Evolutionary conservation across 2,329 filamentous ascomycete genomes (phyloP).

Genomic region (Diaporthe citri): DNA sequence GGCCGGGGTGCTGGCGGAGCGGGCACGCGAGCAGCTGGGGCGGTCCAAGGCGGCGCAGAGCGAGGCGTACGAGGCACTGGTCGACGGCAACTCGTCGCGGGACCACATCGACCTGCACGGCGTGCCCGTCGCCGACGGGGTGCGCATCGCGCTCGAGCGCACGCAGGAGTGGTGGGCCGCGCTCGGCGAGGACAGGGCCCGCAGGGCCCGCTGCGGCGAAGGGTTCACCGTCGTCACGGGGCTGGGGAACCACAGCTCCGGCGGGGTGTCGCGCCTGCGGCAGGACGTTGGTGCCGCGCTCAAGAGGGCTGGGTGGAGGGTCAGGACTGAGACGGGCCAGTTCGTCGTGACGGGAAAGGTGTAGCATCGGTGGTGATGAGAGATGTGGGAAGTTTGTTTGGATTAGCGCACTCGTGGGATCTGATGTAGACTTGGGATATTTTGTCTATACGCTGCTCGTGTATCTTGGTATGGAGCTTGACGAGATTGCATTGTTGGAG

Average conservation of each 20-base stretch:
- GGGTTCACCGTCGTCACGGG: slow-evolving; percentile 86
- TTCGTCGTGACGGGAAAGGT: slow-evolving; percentile 74
- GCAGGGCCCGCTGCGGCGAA: slow-evolving; percentile 56
- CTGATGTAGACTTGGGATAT: not conserved
- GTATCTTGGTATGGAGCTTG: not conserved
- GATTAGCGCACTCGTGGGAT: not conserved
- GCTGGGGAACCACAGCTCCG: slow-evolving; percentile 80
- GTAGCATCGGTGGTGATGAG: not conserved
- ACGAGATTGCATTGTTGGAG: slow-evolving; percentile 9
- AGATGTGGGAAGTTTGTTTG: not conserved
- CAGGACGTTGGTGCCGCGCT: slow-evolving; percentile 84
- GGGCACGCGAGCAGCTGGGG: slow-evolving; percentile 74
- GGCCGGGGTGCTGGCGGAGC: slow-evolving; percentile 80
- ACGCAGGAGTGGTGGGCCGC: slow-evolving; percentile 82
- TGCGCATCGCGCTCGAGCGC: slow-evolving; percentile 78
- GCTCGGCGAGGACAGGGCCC: slow-evolving; percentile 74
- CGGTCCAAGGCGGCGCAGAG: slow-evolving; percentile 70
- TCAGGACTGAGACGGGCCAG: slow-evolving; percentile 78
- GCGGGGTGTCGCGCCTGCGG: slow-evolving; percentile 81
- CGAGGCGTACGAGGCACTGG: slow-evolving; percentile 77
- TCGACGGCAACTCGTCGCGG: slow-evolving; percentile 73
- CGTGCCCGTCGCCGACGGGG: slow-evolving; percentile 82
- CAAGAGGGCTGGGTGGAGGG: slow-evolving; percentile 84
- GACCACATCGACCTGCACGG: slow-evolving; percentile 84
- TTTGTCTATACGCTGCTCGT: not conserved